phyloP scores from a whole-genome alignment of 257 asterid species.

The Salvia splendens region DNA sequence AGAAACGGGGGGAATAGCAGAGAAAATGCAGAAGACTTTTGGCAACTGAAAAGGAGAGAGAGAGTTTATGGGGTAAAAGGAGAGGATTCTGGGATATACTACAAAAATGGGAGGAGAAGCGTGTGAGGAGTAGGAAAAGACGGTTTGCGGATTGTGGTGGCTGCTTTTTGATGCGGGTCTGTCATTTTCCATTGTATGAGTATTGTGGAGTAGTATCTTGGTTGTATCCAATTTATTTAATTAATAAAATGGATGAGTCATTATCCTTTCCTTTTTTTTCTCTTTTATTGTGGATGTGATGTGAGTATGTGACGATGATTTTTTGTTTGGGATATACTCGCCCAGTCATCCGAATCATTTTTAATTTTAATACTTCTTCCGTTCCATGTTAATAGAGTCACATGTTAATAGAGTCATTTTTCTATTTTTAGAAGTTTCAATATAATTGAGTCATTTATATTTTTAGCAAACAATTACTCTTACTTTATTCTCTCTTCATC shows the following conservation, averaged over 20 bases:
- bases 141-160: constrained; percentile 20
- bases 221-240: neutral
- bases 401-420: too few species aligned
- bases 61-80: neutral
- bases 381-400: too few species aligned
- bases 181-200: constrained; percentile 31
- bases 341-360: neutral
- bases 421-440: too few species aligned
- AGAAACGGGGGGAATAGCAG: constrained; percentile 26
- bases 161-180: constrained; percentile 29
- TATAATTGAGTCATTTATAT: too few species aligned
- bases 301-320: constrained; percentile 4
- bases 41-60: constrained; percentile 5
- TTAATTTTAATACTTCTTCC: too few species aligned
- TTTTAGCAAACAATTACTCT: too few species aligned
- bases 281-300: neutral
- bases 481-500: too few species aligned
- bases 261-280: neutral
- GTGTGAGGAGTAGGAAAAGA: constrained; percentile 27
- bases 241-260: neutral
- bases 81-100: constrained; percentile 45
- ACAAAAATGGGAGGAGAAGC: constrained; percentile 12
- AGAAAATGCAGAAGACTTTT: constrained; percentile 26
- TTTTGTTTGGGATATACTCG: constrained; percentile 7
- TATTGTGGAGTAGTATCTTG: too few species aligned